These are phyloP conservation scores for Endogone sp. DNA, from an alignment of 192 early-diverging fungal genomes.

Conservation along the genomic window DNA sequence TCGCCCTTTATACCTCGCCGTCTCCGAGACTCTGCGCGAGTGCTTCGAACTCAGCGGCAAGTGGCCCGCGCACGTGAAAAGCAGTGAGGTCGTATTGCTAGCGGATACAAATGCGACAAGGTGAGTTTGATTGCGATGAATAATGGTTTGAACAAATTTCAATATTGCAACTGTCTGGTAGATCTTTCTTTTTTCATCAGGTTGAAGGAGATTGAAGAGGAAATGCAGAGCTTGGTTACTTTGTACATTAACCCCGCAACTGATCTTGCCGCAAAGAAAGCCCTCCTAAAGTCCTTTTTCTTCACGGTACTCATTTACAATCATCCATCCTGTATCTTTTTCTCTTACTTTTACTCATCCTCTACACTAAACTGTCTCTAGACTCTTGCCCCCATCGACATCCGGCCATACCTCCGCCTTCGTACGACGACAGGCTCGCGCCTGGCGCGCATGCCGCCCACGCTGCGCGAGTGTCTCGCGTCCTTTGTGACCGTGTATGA, in stretches of 20 bases:
- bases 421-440: not conserved
- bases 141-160: too few species aligned
- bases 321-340: not conserved
- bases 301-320: not conserved
- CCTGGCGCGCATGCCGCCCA: slow-evolving; percentile 9
- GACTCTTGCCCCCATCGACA: not conserved
- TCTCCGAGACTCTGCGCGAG: not conserved
- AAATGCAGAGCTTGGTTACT: not conserved
- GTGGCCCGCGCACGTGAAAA: not conserved
- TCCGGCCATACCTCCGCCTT: not conserved
- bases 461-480: slow-evolving; percentile 12
- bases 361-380: too few species aligned
- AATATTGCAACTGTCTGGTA: too few species aligned
- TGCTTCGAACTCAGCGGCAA: not conserved
- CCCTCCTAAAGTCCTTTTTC: not conserved
- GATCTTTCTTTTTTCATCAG: too few species aligned
- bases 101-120: not conserved
- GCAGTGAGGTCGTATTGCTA: not conserved
- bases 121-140: not conserved
- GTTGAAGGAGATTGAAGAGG: not conserved
- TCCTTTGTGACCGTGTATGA: slow-evolving; percentile 9
- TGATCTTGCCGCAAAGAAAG: not conserved
- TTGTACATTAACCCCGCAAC: not conserved
- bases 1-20: not conserved
- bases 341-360: not conserved